Percentiles rank a stretch among this genome's conserved stretches.
These are phyloP conservation scores for Lichenothelia convexa DNA, from an alignment of 495 filamentous ascomycete genomes.

Conservation along the genomic window DNA sequence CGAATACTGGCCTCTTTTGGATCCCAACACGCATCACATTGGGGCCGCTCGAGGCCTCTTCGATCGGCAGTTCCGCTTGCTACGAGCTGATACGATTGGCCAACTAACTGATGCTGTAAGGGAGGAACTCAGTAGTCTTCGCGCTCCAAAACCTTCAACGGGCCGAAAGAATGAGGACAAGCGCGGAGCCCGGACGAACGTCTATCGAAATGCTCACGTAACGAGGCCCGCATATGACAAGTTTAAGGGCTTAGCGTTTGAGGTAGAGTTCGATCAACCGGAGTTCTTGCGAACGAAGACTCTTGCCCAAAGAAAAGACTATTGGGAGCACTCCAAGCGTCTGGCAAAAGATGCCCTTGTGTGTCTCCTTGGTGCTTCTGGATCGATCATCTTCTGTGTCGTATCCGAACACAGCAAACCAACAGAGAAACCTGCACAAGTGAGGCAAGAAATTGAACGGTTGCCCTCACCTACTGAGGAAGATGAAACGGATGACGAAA, in stretches of 20 bases:
- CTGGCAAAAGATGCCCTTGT: conserved; percentile 39
- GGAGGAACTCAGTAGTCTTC: conserved; percentile 15
- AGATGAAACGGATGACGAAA: too few relatives aligned
- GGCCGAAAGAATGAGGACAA: conserved; percentile 7
- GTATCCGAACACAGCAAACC: conserved; percentile 27
- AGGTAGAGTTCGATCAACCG: conserved; percentile 39
- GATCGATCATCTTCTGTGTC: conserved; percentile 33
- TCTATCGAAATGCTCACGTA: conserved; percentile 26
- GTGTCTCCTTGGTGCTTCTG: conserved; percentile 33
- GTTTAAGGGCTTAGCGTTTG: conserved; percentile 34
- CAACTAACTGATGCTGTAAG: conserved; percentile 40
- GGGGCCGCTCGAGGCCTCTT: conserved; percentile 40
- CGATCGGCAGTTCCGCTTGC: conserved; percentile 51
- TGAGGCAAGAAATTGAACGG: neutral
- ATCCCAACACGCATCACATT: conserved; percentile 35
- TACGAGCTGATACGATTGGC: conserved; percentile 47
- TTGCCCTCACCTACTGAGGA: too few relatives aligned
- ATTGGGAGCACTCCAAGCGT: conserved; percentile 41
- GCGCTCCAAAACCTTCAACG: neutral
- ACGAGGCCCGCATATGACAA: conserved; percentile 25
- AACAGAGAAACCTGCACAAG: neutral
- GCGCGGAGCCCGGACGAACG: conserved; percentile 18
- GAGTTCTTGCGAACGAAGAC: conserved; percentile 13
- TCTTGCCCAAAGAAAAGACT: conserved; percentile 28
- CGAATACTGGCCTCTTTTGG: conserved; percentile 42